These are phyloP conservation scores for Juncus effusus DNA, from an alignment of 176 grass and related monocot species.

Conservation along the genomic window DNA sequence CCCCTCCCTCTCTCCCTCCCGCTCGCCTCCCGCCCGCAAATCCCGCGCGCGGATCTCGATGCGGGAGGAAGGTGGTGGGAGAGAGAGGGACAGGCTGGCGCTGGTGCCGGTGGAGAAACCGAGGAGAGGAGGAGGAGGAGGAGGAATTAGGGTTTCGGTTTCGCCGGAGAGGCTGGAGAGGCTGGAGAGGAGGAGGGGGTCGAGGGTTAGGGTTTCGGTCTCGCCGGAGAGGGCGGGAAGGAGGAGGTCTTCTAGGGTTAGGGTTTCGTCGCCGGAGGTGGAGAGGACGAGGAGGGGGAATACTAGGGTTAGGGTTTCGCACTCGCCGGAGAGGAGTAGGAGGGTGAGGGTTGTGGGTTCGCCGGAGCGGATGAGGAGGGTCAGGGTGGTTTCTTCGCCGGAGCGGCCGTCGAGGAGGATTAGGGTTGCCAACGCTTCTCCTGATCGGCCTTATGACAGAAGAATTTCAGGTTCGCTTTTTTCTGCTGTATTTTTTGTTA, in stretches of 20 bases:
- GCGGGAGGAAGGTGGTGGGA: constrained; percentile 11
- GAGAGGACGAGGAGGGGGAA: too few relatives aligned
- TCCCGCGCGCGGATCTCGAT: constrained; percentile 2
- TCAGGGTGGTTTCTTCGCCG: too few relatives aligned
- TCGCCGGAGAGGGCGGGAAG: too few relatives aligned
- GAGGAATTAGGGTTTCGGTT: constrained; percentile 7
- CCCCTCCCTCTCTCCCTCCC: constrained; percentile 18
- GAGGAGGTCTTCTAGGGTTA: too few relatives aligned
- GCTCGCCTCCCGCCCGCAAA: constrained; percentile 6
- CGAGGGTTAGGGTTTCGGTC: too few relatives aligned
- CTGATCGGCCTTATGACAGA: constrained; percentile 21
- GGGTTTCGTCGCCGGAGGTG: too few relatives aligned
- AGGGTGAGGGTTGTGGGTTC: too few relatives aligned
- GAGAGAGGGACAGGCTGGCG: constrained; percentile 19
- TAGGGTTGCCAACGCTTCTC: constrained; percentile 8
- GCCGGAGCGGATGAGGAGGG: too few relatives aligned
- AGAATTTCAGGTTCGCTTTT: constrained; percentile 15
- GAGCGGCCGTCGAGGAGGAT: too few relatives aligned
- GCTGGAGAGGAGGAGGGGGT: too few relatives aligned
- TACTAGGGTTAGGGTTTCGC: too few relatives aligned
- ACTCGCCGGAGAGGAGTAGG: too few relatives aligned
- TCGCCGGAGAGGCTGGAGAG: constrained; percentile 15
- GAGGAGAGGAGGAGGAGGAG: constrained; percentile 7
- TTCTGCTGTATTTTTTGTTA: background rate
- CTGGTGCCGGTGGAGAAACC: constrained; percentile 1